Percentiles rank a stretch among this genome's conserved stretches.
These are phyloP conservation scores for Agaricus blazei DNA, from an alignment of 768 basidiomycete species.

Conservation along the genomic window DNA sequence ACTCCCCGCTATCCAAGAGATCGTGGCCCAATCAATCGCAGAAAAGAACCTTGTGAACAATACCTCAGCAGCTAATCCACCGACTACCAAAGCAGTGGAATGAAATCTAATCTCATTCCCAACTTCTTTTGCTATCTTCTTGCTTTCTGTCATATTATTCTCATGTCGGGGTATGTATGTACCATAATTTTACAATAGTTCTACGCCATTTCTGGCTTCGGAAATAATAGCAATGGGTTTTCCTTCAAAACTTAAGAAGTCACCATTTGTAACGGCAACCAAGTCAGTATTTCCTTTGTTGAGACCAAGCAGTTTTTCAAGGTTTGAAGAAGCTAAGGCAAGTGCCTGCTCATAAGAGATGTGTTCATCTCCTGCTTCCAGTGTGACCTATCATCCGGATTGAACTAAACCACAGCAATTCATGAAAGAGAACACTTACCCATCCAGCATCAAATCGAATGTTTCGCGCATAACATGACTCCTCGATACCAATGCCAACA, in stretches of 20 bases:
- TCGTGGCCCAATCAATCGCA: slow-evolving; percentile 33
- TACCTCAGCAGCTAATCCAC: neutral
- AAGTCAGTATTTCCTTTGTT: slow-evolving; percentile 28
- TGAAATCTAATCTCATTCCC: neutral
- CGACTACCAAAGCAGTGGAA: neutral
- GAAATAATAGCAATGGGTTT: slow-evolving; percentile 36
- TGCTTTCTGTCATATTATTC: slow-evolving; percentile 8
- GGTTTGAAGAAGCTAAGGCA: slow-evolving; percentile 35
- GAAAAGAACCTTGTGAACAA: neutral
- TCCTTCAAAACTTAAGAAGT: slow-evolving; percentile 33
- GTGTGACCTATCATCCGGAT: slow-evolving; percentile 18
- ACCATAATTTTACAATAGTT: slow-evolving; percentile 8
- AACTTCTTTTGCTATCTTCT: slow-evolving; percentile 2
- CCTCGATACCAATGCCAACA: slow-evolving; percentile 57
- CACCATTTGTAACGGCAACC: slow-evolving; percentile 31
- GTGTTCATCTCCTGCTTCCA: slow-evolving; percentile 22
- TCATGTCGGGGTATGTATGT: slow-evolving; percentile 2
- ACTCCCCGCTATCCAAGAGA: slow-evolving; percentile 57
- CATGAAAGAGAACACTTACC: slow-evolving; percentile 35
- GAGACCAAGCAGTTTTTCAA: slow-evolving; percentile 38
- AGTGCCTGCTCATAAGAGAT: slow-evolving; percentile 29
- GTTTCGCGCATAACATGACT: slow-evolving; percentile 55
- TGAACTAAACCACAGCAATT: neutral
- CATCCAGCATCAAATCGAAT: slow-evolving; percentile 74
- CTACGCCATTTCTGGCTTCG: slow-evolving; percentile 7